These are phyloP conservation scores for Cryphonectria parasitica DNA, from an alignment of 2,329 filamentous ascomycete genomes.

Conservation along the genomic window DNA sequence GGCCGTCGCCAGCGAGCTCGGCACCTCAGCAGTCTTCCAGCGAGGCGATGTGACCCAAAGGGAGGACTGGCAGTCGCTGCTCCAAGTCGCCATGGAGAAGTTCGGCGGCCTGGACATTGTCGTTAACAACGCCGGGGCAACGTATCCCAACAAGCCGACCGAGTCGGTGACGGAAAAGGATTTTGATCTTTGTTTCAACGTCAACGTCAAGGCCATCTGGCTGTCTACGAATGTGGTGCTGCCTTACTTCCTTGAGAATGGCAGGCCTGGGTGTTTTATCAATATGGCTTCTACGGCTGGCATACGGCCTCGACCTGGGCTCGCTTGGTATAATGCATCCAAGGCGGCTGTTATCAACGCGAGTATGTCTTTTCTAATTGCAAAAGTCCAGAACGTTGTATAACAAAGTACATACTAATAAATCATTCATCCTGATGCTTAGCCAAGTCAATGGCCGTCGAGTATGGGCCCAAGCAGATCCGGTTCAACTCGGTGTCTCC, in stretches of 20 bases:
- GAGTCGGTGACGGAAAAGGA: constrained; percentile 66
- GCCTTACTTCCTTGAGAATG: constrained; percentile 61
- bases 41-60: constrained; percentile 55
- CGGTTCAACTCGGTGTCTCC: constrained; percentile 75
- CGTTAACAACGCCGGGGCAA: constrained; percentile 64
- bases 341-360: constrained; percentile 69
- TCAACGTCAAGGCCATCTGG: constrained; percentile 72
- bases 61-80: constrained; percentile 56
- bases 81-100: constrained; percentile 48
- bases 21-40: constrained; percentile 44
- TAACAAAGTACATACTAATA: background rate
- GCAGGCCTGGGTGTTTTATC: constrained; percentile 63
- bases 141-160: constrained; percentile 66
- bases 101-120: constrained; percentile 61
- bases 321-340: constrained; percentile 73
- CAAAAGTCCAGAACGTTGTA: no score
- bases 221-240: constrained; percentile 62
- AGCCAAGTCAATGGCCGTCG: constrained; percentile 64
- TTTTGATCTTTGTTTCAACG: constrained; percentile 67
- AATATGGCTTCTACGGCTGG: constrained; percentile 69
- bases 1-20: constrained; percentile 47
- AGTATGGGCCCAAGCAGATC: constrained; percentile 73
- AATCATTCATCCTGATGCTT: background rate
- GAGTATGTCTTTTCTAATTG: constrained; percentile 28
- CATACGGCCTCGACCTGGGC: constrained; percentile 60